Base-by-base conservation (phyloP, 1,284 basidiomycete genomes). In the Moesziomyces antarcticus region DNA sequence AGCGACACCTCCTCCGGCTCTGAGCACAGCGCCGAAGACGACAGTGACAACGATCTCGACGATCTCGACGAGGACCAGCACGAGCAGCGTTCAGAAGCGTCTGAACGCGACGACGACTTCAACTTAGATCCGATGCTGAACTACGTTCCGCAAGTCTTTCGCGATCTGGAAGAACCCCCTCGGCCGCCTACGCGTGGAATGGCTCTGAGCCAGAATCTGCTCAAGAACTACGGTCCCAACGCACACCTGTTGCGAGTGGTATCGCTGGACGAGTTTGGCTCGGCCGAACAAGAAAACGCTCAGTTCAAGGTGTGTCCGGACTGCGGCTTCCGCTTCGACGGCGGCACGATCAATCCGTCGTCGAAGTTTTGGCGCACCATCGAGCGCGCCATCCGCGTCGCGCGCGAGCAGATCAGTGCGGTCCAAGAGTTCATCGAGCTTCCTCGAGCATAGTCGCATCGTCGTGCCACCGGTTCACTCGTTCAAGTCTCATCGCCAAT, bases 301-400 rank as follows among this genome's bases (percentile, higher is more conserved):
- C 22, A 5, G 1, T 46, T 59, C 27, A 40, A 47, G 16, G 55
- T 37, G 5, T 71, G 68, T 46, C 55, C 46, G 1, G 10, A 40
- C 14, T 71, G 68, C 50, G 68, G 68, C 0, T 66, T 35, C 14
- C 62, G 68, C 0, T 62, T 61, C 24, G 62, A 71, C 27, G 68
- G 68, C 14, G 14, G 51, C 5, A 20, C n/a, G 3, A 43, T 42
- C n/a, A 18, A 48, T 1, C 30, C 9, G 5, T 33, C 30, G 16
- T 33, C 20, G 10, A 41, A n/a, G 0, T 56, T 53, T 4, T n/a
- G 40, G 3, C 21, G 18, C 10, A 44, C 50, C 13, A 43, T 71
- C 21, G 14, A 50, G 7, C 33, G 47, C 24, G 68, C 68, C 1
- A n/a, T 71, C 13, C 1, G 14, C 1, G 48, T 55, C 2, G 58